A percentile compares a stretch with the other conserved stretches of the same genome.
phyloP scores from a whole-genome alignment of 345 rosid species.

The Durio zibethinus region DNA sequence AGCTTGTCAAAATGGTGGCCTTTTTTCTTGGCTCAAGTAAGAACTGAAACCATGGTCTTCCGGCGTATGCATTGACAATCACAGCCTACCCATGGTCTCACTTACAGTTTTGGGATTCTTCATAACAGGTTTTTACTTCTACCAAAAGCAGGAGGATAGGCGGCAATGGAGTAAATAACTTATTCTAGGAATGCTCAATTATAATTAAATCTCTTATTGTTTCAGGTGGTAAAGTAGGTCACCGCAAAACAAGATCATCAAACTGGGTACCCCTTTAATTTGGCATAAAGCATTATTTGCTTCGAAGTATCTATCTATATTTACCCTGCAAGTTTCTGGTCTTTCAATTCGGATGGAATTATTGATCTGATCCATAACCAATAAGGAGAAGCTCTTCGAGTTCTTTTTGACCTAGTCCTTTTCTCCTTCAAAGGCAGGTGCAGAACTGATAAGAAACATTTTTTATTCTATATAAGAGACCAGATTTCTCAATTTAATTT shows the following conservation, averaged over 20 bases:
- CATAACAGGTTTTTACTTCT: too few relatives aligned
- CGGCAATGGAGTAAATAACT: slow-evolving; percentile 58
- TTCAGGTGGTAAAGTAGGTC: slow-evolving; percentile 36
- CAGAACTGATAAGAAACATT: not conserved
- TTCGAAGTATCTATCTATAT: slow-evolving; percentile 33
- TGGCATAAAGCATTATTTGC: slow-evolving; percentile 46
- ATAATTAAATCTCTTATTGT: not conserved
- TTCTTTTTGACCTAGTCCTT: not conserved
- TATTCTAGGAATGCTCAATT: not conserved
- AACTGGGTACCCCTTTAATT: slow-evolving; percentile 44
- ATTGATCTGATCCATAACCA: slow-evolving; percentile 35
- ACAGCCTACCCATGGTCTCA: too few relatives aligned
- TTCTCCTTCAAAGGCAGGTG: not conserved
- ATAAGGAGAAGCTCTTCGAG: slow-evolving; percentile 6
- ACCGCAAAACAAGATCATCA: not conserved
- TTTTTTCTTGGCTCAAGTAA: too few relatives aligned
- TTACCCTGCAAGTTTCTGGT: slow-evolving; percentile 46
- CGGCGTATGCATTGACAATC: too few relatives aligned
- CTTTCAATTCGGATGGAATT: slow-evolving; percentile 39
- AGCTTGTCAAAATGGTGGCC: too few relatives aligned
- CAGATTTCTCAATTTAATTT: not conserved
- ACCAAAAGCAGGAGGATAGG: slow-evolving; percentile 53
- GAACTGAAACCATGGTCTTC: too few relatives aligned
- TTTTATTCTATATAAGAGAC: not conserved
- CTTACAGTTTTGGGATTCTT: too few relatives aligned